Evolutionary conservation across 306 rosid genomes (phyloP).

Genomic region (Trichosanthes cucumerina): DNA sequence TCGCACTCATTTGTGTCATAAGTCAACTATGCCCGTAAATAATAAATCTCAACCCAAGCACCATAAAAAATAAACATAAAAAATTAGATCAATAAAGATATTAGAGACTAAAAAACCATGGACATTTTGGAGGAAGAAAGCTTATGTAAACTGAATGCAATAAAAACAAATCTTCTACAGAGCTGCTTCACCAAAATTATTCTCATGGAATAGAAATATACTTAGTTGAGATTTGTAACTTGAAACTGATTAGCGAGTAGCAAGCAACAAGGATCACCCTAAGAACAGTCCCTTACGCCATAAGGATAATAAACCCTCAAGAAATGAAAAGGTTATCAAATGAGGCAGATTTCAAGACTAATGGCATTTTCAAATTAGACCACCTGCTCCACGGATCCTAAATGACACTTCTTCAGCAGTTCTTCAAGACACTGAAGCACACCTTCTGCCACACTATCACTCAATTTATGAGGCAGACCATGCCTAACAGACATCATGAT

Average conservation of each 20-base stretch:
- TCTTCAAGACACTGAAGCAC: conserved; percentile 74
- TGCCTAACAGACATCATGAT: conserved; percentile 12
- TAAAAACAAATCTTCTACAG: not conserved
- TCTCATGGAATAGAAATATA: not conserved
- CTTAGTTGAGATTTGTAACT: not conserved
- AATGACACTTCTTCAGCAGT: conserved; percentile 62
- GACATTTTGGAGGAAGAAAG: not conserved
- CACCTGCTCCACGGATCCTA: conserved; percentile 87
- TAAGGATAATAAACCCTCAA: not conserved
- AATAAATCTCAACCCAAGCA: not conserved
- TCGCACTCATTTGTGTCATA: not conserved
- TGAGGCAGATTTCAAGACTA: not conserved
- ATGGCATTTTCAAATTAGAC: conserved; percentile 11
- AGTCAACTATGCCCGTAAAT: not conserved
- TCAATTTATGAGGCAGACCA: conserved; percentile 34
- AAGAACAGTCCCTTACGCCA: not conserved
- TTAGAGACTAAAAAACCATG: not conserved
- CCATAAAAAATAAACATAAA: not conserved
- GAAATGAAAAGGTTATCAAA: not conserved
- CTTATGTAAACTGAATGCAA: not conserved
- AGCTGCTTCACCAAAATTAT: not conserved
- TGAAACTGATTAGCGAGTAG: not conserved
- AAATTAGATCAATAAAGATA: not conserved
- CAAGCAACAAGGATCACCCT: not conserved
- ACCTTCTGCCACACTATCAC: conserved; percentile 80